phyloP scores from a whole-genome alignment of 495 filamentous ascomycete species.

The Aspergillus bridgeri region DNA sequence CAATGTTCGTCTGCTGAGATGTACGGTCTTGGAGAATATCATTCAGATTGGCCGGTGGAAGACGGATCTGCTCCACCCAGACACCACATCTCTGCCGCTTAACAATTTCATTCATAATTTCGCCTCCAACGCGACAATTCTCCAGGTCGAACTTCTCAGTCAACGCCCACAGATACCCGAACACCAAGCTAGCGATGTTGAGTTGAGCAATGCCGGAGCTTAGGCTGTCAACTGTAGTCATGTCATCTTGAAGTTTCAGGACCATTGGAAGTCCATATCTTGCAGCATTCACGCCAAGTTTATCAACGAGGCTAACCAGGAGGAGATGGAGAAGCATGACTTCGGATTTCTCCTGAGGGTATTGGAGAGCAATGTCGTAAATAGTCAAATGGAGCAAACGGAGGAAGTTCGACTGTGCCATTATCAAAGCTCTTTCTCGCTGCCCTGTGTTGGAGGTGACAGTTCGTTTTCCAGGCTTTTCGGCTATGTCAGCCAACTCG shows the following conservation, averaged over 20 bases:
- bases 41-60: conserved; percentile 53
- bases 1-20: conserved; percentile 9
- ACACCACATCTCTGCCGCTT: conserved; percentile 65
- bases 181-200: conserved; percentile 75
- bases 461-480: conserved; percentile 55
- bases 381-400: conserved; percentile 81
- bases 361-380: conserved; percentile 78
- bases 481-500: conserved; percentile 23
- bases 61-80: conserved; percentile 66
- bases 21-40: conserved; percentile 35
- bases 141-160: conserved; percentile 77
- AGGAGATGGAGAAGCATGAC: conserved; percentile 73
- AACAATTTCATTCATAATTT: conserved; percentile 71
- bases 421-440: conserved; percentile 54
- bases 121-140: conserved; percentile 57
- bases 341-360: conserved; percentile 64
- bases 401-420: conserved; percentile 65
- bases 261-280: conserved; percentile 82
- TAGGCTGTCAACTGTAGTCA: conserved; percentile 56
- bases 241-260: conserved; percentile 79
- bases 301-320: conserved; percentile 64
- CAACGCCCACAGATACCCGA: conserved; percentile 81
- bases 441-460: conserved; percentile 52
- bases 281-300: conserved; percentile 81
- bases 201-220: conserved; percentile 58